Percentiles rank a stretch among this genome's conserved stretches.
These are phyloP conservation scores for Aspergillus fumigatiaffinis DNA, from an alignment of 2,329 filamentous ascomycete species.

Conservation along the genomic window DNA sequence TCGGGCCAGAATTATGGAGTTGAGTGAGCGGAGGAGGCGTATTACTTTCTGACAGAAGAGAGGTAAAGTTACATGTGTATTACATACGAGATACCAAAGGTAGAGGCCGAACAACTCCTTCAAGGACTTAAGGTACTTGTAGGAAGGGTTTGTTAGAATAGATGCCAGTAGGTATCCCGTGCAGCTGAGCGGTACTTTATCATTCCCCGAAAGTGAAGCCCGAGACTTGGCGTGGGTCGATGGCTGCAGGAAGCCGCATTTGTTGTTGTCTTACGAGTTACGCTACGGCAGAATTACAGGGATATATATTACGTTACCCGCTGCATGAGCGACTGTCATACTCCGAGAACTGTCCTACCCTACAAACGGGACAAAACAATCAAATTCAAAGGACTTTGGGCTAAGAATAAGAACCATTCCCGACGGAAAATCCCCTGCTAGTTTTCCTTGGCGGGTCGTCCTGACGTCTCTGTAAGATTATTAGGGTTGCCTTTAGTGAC, in stretches of 20 bases:
- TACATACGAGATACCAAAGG: neutral
- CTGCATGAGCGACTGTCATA: neutral
- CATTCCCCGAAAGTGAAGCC: constrained; percentile 7
- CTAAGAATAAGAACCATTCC: neutral
- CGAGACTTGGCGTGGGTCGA: constrained; percentile 4
- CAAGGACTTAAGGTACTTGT: neutral
- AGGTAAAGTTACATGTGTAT: neutral
- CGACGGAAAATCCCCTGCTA: neutral
- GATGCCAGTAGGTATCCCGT: neutral
- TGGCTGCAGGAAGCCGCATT: neutral
- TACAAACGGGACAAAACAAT: neutral
- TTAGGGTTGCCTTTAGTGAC: too few relatives aligned
- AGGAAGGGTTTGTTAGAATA: too few relatives aligned
- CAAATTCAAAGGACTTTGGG: neutral
- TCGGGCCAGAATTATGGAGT: neutral
- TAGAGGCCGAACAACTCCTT: neutral
- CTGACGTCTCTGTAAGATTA: neutral
- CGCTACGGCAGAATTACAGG: neutral
- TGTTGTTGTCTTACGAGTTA: neutral
- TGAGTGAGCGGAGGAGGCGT: neutral
- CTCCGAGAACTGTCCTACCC: neutral
- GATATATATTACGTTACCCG: neutral
- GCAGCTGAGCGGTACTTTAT: neutral
- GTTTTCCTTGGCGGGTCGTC: neutral
- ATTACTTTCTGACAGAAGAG: too few relatives aligned